These are phyloP conservation scores for Pseudopyricularia javanii DNA, from an alignment of 2,329 filamentous ascomycete species.

Conservation along the genomic window DNA sequence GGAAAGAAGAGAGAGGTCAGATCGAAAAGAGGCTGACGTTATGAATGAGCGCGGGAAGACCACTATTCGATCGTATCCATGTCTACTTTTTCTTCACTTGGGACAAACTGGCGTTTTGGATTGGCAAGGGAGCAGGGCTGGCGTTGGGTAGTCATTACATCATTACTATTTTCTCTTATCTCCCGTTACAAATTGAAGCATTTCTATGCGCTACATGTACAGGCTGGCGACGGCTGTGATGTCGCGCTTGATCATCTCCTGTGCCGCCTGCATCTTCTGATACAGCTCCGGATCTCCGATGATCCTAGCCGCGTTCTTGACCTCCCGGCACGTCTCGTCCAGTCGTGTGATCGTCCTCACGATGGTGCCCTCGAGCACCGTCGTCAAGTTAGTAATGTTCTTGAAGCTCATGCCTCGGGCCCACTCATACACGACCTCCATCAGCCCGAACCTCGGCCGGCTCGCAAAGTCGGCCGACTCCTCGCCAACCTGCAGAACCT, in stretches of 20 bases:
- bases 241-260: conserved; percentile 95
- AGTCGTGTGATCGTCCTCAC: conserved; percentile 86
- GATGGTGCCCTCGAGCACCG: conserved; percentile 94
- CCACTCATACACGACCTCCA: conserved; percentile 99
- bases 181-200: neutral
- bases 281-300: conserved; percentile 90
- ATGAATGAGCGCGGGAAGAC: neutral
- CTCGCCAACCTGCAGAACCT: conserved; percentile 82
- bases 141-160: neutral
- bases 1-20: neutral
- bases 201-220: conserved; percentile 58
- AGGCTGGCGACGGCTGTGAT: conserved; percentile 81
- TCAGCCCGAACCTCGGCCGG: conserved; percentile 78
- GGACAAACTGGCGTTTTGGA: neutral
- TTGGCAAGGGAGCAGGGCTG: neutral
- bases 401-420: conserved; percentile 96
- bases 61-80: neutral
- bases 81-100: neutral
- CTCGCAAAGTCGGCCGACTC: conserved; percentile 88
- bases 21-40: no score
- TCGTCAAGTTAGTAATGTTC: conserved; percentile 89
- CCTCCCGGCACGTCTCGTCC: conserved; percentile 92
- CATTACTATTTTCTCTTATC: neutral
- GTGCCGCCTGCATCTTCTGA: conserved; percentile 91
- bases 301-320: conserved; percentile 91